Evolutionary conservation across 108 stramenopile species (phyloP).

Genomic region (Conticribra weissflogii): DNA sequence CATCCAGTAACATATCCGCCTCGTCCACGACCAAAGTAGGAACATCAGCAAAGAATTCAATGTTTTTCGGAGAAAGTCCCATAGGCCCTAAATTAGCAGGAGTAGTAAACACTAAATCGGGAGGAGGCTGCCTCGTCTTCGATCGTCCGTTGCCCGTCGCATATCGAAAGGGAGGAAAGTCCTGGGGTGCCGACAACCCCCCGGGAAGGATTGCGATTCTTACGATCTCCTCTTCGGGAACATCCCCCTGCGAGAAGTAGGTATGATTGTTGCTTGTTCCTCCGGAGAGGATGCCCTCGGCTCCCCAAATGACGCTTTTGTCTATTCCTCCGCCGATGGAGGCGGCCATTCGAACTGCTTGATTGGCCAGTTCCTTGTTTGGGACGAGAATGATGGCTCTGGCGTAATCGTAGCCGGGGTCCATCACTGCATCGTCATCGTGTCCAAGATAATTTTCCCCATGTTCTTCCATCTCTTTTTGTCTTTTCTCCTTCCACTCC

Average conservation of each 20-base stretch:
- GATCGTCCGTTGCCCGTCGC: conserved; percentile 48
- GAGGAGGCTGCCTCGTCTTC: conserved; percentile 52
- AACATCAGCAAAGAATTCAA: conserved; percentile 91
- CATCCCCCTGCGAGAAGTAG: conserved; percentile 13
- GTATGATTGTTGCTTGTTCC: conserved; percentile 11
- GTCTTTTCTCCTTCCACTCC: conserved; percentile 39
- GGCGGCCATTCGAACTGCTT: conserved; percentile 85
- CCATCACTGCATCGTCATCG: conserved; percentile 7
- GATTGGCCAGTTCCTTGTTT: conserved; percentile 89
- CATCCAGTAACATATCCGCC: conserved; percentile 98
- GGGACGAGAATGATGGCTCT: conserved; percentile 85
- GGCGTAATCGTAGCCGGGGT: conserved; percentile 75
- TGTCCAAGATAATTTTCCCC: too few relatives aligned
- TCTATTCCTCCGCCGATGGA: conserved; percentile 70
- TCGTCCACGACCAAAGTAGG: conserved; percentile 91
- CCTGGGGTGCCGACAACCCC: conserved; percentile 67
- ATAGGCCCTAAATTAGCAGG: conserved; percentile 93
- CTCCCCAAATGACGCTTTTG: conserved; percentile 34
- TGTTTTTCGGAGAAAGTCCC: conserved; percentile 81
- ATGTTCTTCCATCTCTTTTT: background rate
- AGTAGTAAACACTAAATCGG: conserved; percentile 93
- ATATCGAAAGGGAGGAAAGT: conserved; percentile 82
- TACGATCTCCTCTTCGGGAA: conserved; percentile 58
- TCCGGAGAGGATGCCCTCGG: conserved; percentile 34
- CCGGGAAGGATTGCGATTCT: conserved; percentile 85